These are phyloP conservation scores for Discostella pseudostelligera DNA, from an alignment of 108 stramenopile species.

Conservation along the genomic window DNA sequence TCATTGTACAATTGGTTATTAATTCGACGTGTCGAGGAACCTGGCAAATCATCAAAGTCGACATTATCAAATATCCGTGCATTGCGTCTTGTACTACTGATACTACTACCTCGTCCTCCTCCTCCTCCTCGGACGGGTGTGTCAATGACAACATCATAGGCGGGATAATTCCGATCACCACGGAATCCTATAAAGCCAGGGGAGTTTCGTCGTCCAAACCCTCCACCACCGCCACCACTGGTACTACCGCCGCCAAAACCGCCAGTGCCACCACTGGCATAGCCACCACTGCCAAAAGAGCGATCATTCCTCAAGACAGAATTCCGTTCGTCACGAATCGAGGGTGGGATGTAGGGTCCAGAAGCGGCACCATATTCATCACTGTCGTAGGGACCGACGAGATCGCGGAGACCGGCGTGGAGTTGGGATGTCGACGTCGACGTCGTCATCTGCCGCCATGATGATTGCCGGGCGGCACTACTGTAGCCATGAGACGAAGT, in stretches of 20 bases:
- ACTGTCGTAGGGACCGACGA: constrained; percentile 5
- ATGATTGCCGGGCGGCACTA: background rate
- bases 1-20: background rate
- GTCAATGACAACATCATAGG: constrained; percentile 9
- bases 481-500: no score
- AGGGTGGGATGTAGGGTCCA: constrained; percentile 1
- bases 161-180: constrained; percentile 9
- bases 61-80: constrained; percentile 10
- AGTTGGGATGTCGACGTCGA: background rate
- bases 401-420: constrained; percentile 2
- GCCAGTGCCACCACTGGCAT: constrained; percentile 7
- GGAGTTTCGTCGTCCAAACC: constrained; percentile 15
- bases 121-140: background rate
- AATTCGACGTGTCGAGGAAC: constrained; percentile 7
- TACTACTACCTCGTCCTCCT: background rate
- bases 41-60: constrained; percentile 6
- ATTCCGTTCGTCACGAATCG: constrained; percentile 5
- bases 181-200: constrained; percentile 4
- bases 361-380: constrained; percentile 2
- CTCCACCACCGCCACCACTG: background rate
- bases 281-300: background rate
- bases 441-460: background rate
- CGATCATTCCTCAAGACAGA: no score
- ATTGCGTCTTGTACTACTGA: background rate
- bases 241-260: constrained; percentile 9